Evolutionary conservation across 176 grass and related monocot genomes (phyloP).

Genomic region (bread wheat (Triticum aestivum)): IWGSC_CS_RefSeq_v2.1 NC_057800.1:706341685-706342184

Average conservation of each 20-base stretch:
- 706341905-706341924: not conserved
- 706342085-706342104: not conserved
- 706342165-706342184: not conserved
- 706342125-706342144: not conserved
- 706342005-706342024: conserved; percentile 41
- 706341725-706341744: not conserved
- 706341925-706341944: not conserved
- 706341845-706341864: not conserved
- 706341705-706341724: not conserved
- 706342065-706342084: conserved; percentile 35
- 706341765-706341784: not conserved
- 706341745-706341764: not conserved
- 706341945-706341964: not conserved
- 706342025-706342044: not conserved
- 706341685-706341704: not conserved
- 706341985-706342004: conserved; percentile 37
- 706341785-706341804: not conserved
- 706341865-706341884: not conserved
- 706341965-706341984: not conserved
- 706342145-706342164: not conserved
- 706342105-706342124: not conserved
- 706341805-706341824: not conserved
- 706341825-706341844: not conserved
- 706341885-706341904: not conserved
- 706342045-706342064: conserved; percentile 35